Conservation (phyloP, 768 basidiomycete genomes). For the Hemileccinum impolitum region DNA sequence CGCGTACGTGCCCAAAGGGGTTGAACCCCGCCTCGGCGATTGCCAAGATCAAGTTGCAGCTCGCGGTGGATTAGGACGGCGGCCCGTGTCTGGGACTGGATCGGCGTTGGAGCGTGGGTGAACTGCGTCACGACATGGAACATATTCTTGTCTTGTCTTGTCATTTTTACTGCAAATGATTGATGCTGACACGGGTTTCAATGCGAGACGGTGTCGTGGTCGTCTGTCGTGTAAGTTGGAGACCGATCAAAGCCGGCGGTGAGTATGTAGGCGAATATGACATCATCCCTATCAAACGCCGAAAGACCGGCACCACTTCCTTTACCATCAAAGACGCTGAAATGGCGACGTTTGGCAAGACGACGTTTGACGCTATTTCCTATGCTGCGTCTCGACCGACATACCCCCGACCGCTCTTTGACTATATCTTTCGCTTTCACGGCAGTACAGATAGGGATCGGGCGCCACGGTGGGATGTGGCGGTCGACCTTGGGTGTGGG, state of each 20-base stretch:
- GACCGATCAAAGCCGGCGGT: too few relatives aligned
- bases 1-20: conserved; percentile 96
- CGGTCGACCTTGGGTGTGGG: conserved; percentile 80
- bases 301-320: not conserved
- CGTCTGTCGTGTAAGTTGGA: too few relatives aligned
- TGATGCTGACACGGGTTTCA: too few relatives aligned
- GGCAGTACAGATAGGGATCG: conserved; percentile 1
- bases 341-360: conserved; percentile 76
- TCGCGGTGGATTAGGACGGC: conserved; percentile 59
- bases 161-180: not conserved
- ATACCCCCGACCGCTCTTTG: conserved; percentile 65
- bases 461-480: conserved; percentile 45
- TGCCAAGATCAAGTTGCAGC: conserved; percentile 89
- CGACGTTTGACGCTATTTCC: conserved; percentile 59
- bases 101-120: not conserved
- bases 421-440: conserved; percentile 62
- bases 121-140: too few relatives aligned
- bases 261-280: too few relatives aligned
- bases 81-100: not conserved
- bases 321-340: too few relatives aligned
- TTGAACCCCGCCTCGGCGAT: conserved; percentile 92
- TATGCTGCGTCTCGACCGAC: conserved; percentile 73
- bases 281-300: not conserved
- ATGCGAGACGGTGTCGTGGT: too few relatives aligned
- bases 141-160: not conserved